Base-by-base conservation (phyloP, 2,329 filamentous ascomycete genomes). In the Chrysoporthe puriensis region DNA sequence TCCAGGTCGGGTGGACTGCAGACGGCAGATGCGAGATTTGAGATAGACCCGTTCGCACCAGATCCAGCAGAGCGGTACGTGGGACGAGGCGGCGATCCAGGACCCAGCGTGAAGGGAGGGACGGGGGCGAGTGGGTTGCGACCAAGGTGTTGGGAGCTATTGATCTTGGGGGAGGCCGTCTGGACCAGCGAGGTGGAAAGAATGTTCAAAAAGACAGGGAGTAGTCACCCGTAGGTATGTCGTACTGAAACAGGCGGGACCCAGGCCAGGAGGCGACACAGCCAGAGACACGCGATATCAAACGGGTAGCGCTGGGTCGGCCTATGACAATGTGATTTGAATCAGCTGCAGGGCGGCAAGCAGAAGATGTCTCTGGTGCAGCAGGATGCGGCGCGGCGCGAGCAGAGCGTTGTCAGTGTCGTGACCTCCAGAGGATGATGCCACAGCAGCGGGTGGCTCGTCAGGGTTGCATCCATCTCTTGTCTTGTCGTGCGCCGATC, bases 11-110 rank as follows among this genome's bases (percentile, higher is more conserved):
- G 43, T 56, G 64, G n/a, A 36, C 59, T 42, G 52, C 34, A 54
- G 56, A 21, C 43, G 54, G 36, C 66, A 64, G 56, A 60, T 64
- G 50, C 58, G 52, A 32, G 66, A 34, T 42, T 42, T 57, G 42
- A 43, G n/a, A 40, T 36, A 60, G 62, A 48, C 43, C 34, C 34
- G 63, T 63, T 60, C 43, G 58, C 63, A 57, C 18, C 43, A 36
- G 59, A 60, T 61, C 67, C 67, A 63, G 52, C 26, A 62, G 40
- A 46, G 21, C 26, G 63, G 52, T 46, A 50, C 48, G 63, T 54
- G 26, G 44, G 59, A 59, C 52, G 56, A 50, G 7, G 54, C 32
- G 48, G 62, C 48, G 16, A 56, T 21, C 21, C 36, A 56, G 42
- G 67, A 66, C 60, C 43, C 21, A 63, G 59, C 46, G 62, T 58